phyloP scores from a whole-genome alignment of 2,329 filamentous ascomycete genomes.

The Colletotrichum falcatum region DNA sequence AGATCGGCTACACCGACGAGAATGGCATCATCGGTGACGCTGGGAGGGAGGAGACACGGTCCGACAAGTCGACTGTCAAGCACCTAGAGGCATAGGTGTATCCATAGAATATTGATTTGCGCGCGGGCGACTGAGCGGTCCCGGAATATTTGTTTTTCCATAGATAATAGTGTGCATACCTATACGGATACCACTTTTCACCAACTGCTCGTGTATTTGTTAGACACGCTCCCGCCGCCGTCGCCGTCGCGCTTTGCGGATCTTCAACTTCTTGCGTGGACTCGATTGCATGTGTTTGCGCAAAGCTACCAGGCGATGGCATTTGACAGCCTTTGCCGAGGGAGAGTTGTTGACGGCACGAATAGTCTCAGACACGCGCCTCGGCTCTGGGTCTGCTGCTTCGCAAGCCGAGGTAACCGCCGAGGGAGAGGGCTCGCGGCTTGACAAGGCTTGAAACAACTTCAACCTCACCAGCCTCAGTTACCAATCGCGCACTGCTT shows the following conservation, averaged over 20 bases:
- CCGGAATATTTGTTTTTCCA: background rate
- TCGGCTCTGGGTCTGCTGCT: background rate
- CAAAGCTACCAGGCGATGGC: background rate
- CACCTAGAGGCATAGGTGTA: slow-evolving; percentile 29
- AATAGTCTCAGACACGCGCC: background rate
- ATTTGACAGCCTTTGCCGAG: background rate
- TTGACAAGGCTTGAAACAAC: background rate
- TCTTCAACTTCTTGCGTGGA: background rate
- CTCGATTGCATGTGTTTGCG: background rate
- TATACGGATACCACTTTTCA: background rate
- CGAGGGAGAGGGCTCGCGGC: background rate
- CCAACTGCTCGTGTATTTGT: background rate
- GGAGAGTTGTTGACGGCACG: background rate
- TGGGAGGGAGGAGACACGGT: background rate
- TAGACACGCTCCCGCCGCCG: background rate
- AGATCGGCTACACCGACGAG: slow-evolving; percentile 34
- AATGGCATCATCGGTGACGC: slow-evolving; percentile 33
- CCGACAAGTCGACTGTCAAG: slow-evolving; percentile 30
- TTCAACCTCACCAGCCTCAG: background rate
- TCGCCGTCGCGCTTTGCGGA: background rate
- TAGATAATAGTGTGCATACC: background rate
- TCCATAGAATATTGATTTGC: background rate
- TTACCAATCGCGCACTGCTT: background rate
- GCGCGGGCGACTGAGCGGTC: background rate
- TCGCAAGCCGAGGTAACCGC: background rate